Conservation (phyloP, 305 asterid genomes). For the Fraxinus baroniana region DNA sequence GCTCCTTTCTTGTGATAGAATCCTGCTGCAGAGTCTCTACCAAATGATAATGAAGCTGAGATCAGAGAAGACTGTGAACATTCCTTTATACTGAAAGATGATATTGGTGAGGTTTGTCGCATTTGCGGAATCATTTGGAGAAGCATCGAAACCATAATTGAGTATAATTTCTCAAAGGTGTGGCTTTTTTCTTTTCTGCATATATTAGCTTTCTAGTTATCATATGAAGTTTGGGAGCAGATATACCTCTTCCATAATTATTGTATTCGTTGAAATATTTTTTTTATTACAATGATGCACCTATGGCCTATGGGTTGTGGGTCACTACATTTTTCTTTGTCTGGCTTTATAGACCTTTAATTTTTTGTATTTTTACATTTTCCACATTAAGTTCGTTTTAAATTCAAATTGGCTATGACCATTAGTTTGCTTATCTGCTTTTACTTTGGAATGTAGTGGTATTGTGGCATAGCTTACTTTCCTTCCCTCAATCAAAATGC, state of each 20-base stretch:
- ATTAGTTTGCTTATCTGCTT: background rate
- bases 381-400: background rate
- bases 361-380: background rate
- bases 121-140: slow-evolving; percentile 32
- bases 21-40: slow-evolving; percentile 3
- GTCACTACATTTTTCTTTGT: background rate
- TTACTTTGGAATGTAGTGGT: background rate
- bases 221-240: background rate
- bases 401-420: background rate
- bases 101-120: slow-evolving; percentile 36
- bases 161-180: slow-evolving; percentile 27
- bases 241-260: background rate
- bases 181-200: background rate
- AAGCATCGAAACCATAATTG: slow-evolving; percentile 30
- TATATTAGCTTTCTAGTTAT: background rate
- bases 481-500: background rate
- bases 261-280: background rate
- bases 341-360: background rate
- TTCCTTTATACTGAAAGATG: slow-evolving; percentile 32
- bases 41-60: slow-evolving; percentile 6
- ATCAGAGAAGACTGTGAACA: slow-evolving; percentile 29
- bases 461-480: background rate
- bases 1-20: slow-evolving; percentile 19
- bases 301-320: background rate
- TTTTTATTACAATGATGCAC: background rate